Evolutionary conservation across 2,329 filamentous ascomycete genomes (phyloP), one percentile per base, ranked within the genome.

Genomic region (Nemania sp.): DNA sequence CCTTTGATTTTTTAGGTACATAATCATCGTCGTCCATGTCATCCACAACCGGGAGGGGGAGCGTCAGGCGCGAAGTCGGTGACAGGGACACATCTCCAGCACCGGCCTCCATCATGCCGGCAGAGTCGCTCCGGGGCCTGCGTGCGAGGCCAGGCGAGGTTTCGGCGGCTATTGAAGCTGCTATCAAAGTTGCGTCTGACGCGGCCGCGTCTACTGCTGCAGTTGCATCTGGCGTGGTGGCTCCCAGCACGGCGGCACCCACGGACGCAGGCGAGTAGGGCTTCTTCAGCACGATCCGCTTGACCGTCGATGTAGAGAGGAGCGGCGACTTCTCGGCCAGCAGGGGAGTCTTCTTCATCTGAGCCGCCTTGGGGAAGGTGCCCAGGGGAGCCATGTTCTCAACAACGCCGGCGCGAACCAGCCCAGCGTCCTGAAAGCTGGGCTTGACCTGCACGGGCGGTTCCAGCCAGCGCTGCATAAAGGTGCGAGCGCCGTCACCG

Each of bases 361-460:
- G 83, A 49, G 82, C 77, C 20, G 81, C 82, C 76, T 84, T 86
- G 12, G 92, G 92, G 67, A 87, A 81, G 56, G 87, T 83, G 42
- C 92, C 92, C 57, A 97, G 78, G 25, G 92, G 88, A 54, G 87
- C 88, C 92, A 96, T 96, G 69, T 88, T 88, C 75, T 91, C 88
- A 60, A 96, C 80, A 17, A 96, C 90, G 65, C 90, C 90, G 74
- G 87, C 86, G 50, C 89, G 83, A 69, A 89, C 80, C 67, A 95
- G 83, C 46, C 90, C 90, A 59, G 83, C 86, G 73, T 96, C 91
- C 79, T 91, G 87, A 72, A 89, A 96, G 73, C 90, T 94, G 11
- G 92, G 72, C 75, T 83, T 85, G 74, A 77, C 80, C 75, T 85
- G 82, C 40, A 86, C 76, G 7, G 82, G 77, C 11, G 84, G 84